Percentiles rank a stretch among this genome's conserved stretches.
Conservation (phyloP, 202 grass and related monocot species). For the Saccharum hybrid region DNA sequence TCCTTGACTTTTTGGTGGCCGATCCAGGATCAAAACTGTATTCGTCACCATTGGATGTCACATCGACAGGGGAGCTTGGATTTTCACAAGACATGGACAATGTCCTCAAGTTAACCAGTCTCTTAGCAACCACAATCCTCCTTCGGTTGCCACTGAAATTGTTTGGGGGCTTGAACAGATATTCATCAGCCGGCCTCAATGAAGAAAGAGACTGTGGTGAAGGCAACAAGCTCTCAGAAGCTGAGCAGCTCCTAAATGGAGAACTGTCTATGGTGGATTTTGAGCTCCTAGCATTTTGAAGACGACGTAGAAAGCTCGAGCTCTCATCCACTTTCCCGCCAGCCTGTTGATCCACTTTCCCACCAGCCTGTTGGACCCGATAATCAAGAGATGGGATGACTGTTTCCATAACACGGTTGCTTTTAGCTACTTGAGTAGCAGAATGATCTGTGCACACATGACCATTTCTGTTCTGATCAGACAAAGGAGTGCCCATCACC, state of each 20-base stretch:
- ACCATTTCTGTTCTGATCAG: not conserved
- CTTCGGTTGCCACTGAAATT: slow-evolving; percentile 32
- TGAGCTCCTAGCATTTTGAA: slow-evolving; percentile 6
- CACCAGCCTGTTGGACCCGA: not conserved
- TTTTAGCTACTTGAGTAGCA: not conserved
- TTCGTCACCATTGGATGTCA: slow-evolving; percentile 38
- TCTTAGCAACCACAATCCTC: slow-evolving; percentile 44
- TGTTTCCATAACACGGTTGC: not conserved
- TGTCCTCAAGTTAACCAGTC: slow-evolving; percentile 42
- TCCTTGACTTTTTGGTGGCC: slow-evolving; percentile 31
- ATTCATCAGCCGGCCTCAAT: not conserved
- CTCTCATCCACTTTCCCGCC: not conserved
- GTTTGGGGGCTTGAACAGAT: not conserved
- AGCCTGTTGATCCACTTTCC: not conserved
- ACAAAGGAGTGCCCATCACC: slow-evolving; percentile 40
- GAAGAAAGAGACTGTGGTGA: not conserved
- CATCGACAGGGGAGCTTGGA: slow-evolving; percentile 10
- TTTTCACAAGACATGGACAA: slow-evolving; percentile 34
- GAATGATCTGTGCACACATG: not conserved
- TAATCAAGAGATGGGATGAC: not conserved
- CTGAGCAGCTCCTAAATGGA: slow-evolving; percentile 3
- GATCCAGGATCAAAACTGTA: slow-evolving; percentile 9
- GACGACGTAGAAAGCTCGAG: not conserved
- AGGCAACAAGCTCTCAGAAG: slow-evolving; percentile 8
- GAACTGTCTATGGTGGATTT: not conserved